Evolutionary conservation across 208 protist species (phyloP), one percentile per base, ranked within the genome.

Genomic region (Trichomonas gallinae): DNA sequence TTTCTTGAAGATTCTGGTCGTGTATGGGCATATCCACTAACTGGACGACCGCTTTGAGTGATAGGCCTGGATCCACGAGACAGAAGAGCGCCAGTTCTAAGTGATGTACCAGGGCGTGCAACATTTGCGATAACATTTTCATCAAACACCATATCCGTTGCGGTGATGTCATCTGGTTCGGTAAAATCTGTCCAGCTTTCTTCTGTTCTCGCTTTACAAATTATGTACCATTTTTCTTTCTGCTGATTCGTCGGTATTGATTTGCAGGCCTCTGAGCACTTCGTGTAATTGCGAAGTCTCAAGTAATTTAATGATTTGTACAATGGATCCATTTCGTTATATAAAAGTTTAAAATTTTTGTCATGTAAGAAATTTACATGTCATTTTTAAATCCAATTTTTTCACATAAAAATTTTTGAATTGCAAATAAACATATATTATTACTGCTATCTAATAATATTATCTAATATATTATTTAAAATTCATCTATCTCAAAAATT

Each of bases 201-300:
- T 82, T 96, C 93, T 83, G 49, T 83, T 82, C 51, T 21, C 2
- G 93, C 46, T 82, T 96, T 82, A 31, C 49, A 82, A 82, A 82
- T 96, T 34, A 96, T 81, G 82, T 82, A 81, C 93, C 93, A 96
- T 82, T 93, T 93, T 93, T 93, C 87, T 51, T 93, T 93, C 46
- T 93, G 87, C 26, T 93, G 40, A 40, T 34, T 44, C 21, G 17
- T 34, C 4, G n/a, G 13, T 11, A 93, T 93, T 34, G 3, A 9
- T 58, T 93, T 93, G n/a, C 87, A 93, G 34, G 87, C 40, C 38
- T 93, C 87, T 3, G 87, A 42, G 44, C 87, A 93, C n/a, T 93
- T 93, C 1, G 40, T 48, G 44, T 44, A 93, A 38, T 93, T 93
- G 4, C 44, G 42, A 9, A 93, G 21, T 38, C 87, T 23, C 10